Conservation (phyloP, 768 basidiomycete genomes). For the Pleurotus ostreatus region DNA sequence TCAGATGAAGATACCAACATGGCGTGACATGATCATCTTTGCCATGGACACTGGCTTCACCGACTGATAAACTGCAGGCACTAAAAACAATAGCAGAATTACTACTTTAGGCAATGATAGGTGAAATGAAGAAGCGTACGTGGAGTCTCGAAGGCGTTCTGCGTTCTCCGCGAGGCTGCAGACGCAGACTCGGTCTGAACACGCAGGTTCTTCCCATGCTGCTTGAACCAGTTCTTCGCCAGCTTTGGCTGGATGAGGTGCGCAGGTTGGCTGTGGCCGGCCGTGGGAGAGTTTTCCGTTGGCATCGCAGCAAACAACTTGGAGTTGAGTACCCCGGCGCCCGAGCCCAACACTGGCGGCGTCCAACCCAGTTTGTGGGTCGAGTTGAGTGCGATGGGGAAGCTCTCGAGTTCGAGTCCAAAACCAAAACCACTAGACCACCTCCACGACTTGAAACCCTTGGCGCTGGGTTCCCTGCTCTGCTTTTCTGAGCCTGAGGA, state of each 20-base stretch:
- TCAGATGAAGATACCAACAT: slow-evolving; percentile 27
- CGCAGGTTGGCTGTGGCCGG: background rate
- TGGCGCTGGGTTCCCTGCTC: background rate
- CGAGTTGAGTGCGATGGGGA: slow-evolving; percentile 21
- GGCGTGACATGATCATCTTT: slow-evolving; percentile 50
- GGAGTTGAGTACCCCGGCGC: slow-evolving; percentile 1
- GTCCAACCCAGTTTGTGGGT: slow-evolving; percentile 9
- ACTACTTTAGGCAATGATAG: slow-evolving; percentile 6
- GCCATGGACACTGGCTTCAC: slow-evolving; percentile 45
- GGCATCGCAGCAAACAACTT: background rate
- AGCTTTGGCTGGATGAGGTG: slow-evolving; percentile 10
- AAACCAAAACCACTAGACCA: slow-evolving; percentile 14
- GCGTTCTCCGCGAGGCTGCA: slow-evolving; percentile 15
- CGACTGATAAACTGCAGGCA: slow-evolving; percentile 38
- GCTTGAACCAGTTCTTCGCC: slow-evolving; percentile 13
- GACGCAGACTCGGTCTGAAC: slow-evolving; percentile 3
- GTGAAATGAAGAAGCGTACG: slow-evolving; percentile 12
- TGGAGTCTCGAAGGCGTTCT: slow-evolving; percentile 24
- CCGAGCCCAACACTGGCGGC: slow-evolving; percentile 19
- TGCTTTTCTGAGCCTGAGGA: slow-evolving; percentile 7
- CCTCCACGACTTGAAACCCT: slow-evolving; percentile 17
- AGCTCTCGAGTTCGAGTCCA: slow-evolving; percentile 18
- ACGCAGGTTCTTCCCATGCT: slow-evolving; percentile 14
- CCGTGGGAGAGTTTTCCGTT: background rate
- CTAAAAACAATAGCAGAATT: slow-evolving; percentile 17